Percentiles rank a stretch among this genome's conserved stretches.
Conservation (phyloP, 257 asterid species). For the Rubia yunnanensis region DNA sequence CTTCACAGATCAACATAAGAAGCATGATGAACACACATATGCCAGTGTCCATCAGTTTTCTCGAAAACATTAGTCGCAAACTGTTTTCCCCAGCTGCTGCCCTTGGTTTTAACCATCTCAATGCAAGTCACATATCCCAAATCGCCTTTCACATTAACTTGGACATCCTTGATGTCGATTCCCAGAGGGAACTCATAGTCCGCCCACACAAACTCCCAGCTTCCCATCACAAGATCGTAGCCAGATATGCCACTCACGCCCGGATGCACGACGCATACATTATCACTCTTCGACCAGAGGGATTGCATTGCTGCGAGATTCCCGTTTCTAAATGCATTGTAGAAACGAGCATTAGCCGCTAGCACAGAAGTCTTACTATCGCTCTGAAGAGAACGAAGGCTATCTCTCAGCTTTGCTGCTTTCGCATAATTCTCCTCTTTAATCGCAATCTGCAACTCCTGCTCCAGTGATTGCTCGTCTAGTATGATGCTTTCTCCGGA, state of each 20-base stretch:
- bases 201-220: constrained; percentile 99
- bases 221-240: constrained; percentile 90
- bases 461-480: constrained; percentile 62
- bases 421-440: constrained; percentile 73
- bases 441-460: constrained; percentile 62
- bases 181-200: constrained; percentile 88
- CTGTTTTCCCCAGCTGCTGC: constrained; percentile 94
- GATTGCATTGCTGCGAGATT: constrained; percentile 77
- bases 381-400: constrained; percentile 74
- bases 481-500: constrained; percentile 76
- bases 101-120: constrained; percentile 85
- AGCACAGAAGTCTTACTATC: constrained; percentile 75
- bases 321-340: constrained; percentile 71
- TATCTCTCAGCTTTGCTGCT: constrained; percentile 90
- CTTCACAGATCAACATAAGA: constrained; percentile 65
- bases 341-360: constrained; percentile 78
- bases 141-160: constrained; percentile 68
- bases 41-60: constrained; percentile 81
- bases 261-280: constrained; percentile 87
- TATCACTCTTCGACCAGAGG: constrained; percentile 76
- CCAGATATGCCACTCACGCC: constrained; percentile 98
- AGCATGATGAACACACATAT: constrained; percentile 80
- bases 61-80: constrained; percentile 82
- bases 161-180: constrained; percentile 76
- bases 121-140: constrained; percentile 76